Conservation (phyloP, 2,329 filamentous ascomycete species). For the Rhynchosporium graminicola region DNA sequence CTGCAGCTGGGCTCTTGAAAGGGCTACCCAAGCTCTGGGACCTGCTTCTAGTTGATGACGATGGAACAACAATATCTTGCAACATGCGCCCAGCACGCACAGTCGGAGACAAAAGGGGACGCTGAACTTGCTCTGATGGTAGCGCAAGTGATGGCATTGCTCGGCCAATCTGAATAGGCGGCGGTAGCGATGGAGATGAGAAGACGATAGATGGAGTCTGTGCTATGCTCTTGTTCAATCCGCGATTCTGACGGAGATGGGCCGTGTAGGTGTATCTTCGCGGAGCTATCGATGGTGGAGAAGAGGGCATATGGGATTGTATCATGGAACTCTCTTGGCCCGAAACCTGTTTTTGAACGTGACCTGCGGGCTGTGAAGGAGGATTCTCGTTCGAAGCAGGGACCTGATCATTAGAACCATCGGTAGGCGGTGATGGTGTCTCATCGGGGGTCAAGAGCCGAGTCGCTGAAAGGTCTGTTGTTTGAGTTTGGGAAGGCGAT, state of each 20-base stretch:
- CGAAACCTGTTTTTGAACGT: not conserved
- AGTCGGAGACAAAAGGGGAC: slow-evolving; percentile 36
- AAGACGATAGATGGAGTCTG: slow-evolving; percentile 40
- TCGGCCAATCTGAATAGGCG: slow-evolving; percentile 31
- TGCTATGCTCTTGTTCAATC: slow-evolving; percentile 30
- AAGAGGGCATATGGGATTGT: slow-evolving; percentile 37
- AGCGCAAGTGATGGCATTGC: slow-evolving; percentile 22
- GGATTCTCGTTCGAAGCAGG: not conserved
- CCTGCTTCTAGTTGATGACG: slow-evolving; percentile 36
- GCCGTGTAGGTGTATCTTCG: slow-evolving; percentile 37
- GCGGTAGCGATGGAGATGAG: slow-evolving; percentile 40
- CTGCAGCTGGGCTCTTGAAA: slow-evolving; percentile 39
- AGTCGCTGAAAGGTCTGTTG: slow-evolving; percentile 14
- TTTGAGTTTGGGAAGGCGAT: slow-evolving; percentile 14
- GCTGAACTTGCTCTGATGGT: slow-evolving; percentile 20
- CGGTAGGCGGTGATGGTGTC: slow-evolving; percentile 35
- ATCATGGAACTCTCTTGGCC: slow-evolving; percentile 2
- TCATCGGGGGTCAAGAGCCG: slow-evolving; percentile 38
- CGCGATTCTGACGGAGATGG: slow-evolving; percentile 34
- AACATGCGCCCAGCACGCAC: slow-evolving; percentile 39
- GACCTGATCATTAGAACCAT: slow-evolving; percentile 12
- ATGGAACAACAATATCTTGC: slow-evolving; percentile 39
- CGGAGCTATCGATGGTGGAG: slow-evolving; percentile 37
- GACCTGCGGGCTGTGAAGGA: not conserved
- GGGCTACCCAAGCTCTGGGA: slow-evolving; percentile 41